phyloP scores from a whole-genome alignment of 352 stramenopile genomes.

The Globisporangium nunn region DNA sequence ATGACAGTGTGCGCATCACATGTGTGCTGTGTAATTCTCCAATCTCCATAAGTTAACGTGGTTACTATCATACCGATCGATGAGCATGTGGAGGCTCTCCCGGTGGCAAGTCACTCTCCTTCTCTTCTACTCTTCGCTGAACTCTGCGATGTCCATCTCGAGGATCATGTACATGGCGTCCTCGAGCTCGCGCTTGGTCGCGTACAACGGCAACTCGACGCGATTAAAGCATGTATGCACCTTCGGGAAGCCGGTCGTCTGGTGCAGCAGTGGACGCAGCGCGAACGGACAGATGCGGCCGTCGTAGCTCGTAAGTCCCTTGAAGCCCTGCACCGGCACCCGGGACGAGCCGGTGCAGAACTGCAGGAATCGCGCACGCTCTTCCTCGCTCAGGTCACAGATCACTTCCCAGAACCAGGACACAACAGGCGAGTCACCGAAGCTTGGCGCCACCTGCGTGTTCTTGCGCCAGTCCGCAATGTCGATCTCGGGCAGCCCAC shows the following conservation, averaged over 20 bases:
- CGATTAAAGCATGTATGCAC: slow-evolving; percentile 85
- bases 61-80: neutral
- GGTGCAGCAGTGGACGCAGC: slow-evolving; percentile 43
- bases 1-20: neutral
- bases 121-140: slow-evolving; percentile 66
- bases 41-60: slow-evolving; percentile 1
- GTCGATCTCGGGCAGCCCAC: slow-evolving; percentile 43
- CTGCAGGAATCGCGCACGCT: slow-evolving; percentile 78
- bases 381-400: slow-evolving; percentile 46
- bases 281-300: slow-evolving; percentile 73
- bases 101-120: neutral
- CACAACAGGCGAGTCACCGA: slow-evolving; percentile 41
- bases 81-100: neutral
- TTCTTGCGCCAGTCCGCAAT: slow-evolving; percentile 83
- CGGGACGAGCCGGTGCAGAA: slow-evolving; percentile 81
- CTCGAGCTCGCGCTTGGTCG: slow-evolving; percentile 87
- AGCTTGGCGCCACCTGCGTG: slow-evolving; percentile 48
- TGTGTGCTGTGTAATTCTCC: neutral
- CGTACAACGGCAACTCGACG: slow-evolving; percentile 73
- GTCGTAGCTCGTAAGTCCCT: slow-evolving; percentile 76
- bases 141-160: slow-evolving; percentile 95
- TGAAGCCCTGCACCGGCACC: slow-evolving; percentile 83
- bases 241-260: slow-evolving; percentile 61
- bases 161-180: slow-evolving; percentile 93
- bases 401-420: slow-evolving; percentile 80